Conservation (phyloP, 768 basidiomycete genomes). For the Lentinula boryana region DNA sequence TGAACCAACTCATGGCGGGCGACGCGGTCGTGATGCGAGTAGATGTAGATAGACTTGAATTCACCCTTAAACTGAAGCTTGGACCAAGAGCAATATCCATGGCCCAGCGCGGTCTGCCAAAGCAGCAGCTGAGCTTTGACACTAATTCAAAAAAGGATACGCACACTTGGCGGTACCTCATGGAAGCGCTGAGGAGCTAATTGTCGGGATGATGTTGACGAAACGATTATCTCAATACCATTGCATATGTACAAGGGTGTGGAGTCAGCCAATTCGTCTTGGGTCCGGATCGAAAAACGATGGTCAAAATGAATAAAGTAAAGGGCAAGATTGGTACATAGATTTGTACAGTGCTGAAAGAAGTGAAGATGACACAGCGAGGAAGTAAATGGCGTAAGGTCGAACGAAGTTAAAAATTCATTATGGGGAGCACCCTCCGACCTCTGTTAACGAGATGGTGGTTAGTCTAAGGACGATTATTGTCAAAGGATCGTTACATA, state of each 20-base stretch:
- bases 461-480: slow-evolving; percentile 10
- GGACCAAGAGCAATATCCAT: not conserved
- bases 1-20: not conserved
- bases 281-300: not conserved
- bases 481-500: slow-evolving; percentile 33
- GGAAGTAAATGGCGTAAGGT: not conserved
- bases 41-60: not conserved
- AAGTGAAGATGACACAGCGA: not conserved
- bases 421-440: slow-evolving; percentile 28
- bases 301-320: not conserved
- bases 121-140: not conserved
- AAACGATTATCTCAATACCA: not conserved
- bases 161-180: not conserved
- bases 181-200: not conserved
- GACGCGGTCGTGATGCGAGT: not conserved
- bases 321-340: not conserved
- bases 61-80: not conserved
- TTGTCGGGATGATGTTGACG: not conserved
- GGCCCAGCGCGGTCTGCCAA: not conserved
- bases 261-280: not conserved
- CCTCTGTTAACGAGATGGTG: slow-evolving; percentile 25
- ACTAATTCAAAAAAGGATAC: not conserved
- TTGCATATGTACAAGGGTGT: not conserved
- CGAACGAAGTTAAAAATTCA: no score
- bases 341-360: not conserved